These are phyloP conservation scores for Saccharum hybrid DNA, from an alignment of 202 grass and related monocot species.

Conservation along the genomic window DNA sequence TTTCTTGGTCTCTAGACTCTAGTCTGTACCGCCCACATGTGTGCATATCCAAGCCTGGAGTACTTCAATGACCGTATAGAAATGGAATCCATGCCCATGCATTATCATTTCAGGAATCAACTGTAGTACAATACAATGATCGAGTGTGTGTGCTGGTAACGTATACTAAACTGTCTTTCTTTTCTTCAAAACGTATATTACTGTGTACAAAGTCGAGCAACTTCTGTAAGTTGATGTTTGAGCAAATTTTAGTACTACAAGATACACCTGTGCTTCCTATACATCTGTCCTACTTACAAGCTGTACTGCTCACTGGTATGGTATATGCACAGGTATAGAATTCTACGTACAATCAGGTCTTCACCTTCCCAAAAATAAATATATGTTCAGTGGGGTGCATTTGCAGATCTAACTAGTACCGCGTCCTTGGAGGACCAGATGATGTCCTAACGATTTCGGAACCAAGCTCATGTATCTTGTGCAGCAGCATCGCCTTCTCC, in stretches of 20 bases:
- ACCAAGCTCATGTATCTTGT: constrained; percentile 70
- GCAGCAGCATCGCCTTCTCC: constrained; percentile 62
- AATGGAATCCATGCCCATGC: not conserved
- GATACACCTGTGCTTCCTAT: constrained; percentile 2
- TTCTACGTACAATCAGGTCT: constrained; percentile 3
- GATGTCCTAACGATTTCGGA: constrained; percentile 67
- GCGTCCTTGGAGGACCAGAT: constrained; percentile 58
- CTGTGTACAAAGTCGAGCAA: not conserved
- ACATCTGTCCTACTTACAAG: constrained; percentile 40
- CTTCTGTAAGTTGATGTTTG: constrained; percentile 4
- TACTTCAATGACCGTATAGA: not conserved
- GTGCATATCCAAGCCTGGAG: not conserved
- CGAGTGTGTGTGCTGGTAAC: not conserved
- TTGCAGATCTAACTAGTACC: constrained; percentile 44
- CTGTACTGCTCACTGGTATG: not conserved
- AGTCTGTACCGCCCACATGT: not conserved
- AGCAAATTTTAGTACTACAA: not conserved
- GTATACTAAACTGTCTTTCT: not conserved
- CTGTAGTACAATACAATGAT: not conserved
- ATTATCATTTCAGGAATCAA: not conserved
- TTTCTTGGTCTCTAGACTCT: not conserved
- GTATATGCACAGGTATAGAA: not conserved
- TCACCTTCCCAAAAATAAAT: not conserved
- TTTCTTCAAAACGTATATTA: too few relatives aligned
- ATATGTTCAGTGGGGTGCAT: not conserved